phyloP scores from a whole-genome alignment of 192 early-diverging fungal genomes.

The Rhizophagus prolifer region DNA sequence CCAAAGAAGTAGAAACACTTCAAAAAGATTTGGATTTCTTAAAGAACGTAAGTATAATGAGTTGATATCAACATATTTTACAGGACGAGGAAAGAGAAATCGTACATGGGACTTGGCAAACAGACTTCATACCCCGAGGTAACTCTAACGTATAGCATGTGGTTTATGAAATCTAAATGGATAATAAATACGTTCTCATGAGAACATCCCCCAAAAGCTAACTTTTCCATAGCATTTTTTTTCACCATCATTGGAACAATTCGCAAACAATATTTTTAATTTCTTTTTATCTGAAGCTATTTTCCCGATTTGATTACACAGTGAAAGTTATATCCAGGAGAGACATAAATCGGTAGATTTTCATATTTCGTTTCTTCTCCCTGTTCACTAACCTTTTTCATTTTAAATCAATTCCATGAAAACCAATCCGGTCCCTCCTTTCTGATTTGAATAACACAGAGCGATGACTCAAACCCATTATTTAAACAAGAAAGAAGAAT shows the following conservation, averaged over 20 bases:
- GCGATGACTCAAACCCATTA: conserved; percentile 60
- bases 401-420: conserved; percentile 25
- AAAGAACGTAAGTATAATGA: conserved; percentile 47
- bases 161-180: neutral
- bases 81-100: neutral
- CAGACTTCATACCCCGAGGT: neutral
- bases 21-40: conserved; percentile 61
- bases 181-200: neutral
- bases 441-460: conserved; percentile 32
- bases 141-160: conserved; percentile 8
- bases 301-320: neutral
- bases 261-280: neutral
- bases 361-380: conserved; percentile 9
- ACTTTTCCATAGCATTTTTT: neutral
- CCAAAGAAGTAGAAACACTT: conserved; percentile 63
- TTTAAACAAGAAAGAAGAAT: conserved; percentile 72
- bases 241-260: neutral
- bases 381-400: conserved; percentile 27
- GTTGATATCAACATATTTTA: neutral
- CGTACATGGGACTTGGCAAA: neutral
- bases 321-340: neutral
- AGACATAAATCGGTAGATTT: conserved; percentile 23
- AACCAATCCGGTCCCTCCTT: conserved; percentile 30
- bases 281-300: conserved; percentile 14
- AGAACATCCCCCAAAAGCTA: neutral